Evolutionary conservation across 169 alveolate genomes (phyloP), one percentile per base, ranked within the genome.

Genomic region (Eimeria tenella): DNA sequence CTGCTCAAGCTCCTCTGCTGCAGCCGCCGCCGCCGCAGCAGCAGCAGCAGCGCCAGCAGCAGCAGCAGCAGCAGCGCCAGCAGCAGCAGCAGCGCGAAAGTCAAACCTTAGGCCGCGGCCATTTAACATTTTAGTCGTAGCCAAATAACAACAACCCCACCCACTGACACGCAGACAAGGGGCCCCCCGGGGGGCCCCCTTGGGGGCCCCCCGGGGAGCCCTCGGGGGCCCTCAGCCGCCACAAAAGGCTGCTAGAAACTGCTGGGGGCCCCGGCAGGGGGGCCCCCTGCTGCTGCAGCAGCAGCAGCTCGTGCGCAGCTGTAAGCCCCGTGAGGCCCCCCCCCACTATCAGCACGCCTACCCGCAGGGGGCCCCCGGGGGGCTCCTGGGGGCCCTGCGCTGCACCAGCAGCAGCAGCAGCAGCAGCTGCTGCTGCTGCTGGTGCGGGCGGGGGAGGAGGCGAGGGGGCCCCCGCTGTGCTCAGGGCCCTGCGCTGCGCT

Each of bases 261-360:
- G n/a, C n/a, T n/a, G 77, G 31, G 77, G 31, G 31, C 21, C 77
- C 49, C 82, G 21, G 55, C 56, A 4, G n/a, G 49, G 5, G 8
- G 13, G 82, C 86, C 42, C 60, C 86, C 4, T 7, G 60, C 19
- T 83, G 52, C 62, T 83, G 77, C 91, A 60, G 21, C 23, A 25
- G 62, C 77, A 58, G 91, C 77, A 60, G 62, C 52, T 62, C 56
- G 55, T 90, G 75, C 58, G 94, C 94, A 10, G 94, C 94, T 3
- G 94, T 74, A 19, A 90, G 89, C 31, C 94, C 94, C 11, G 94
- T 90, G 73, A 90, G 71, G n/a, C 94, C 94, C 4, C 68, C 94
- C 6, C 94, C 94, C n/a, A 90, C 94, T 3, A 90, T 58, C 65
- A 90, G 63, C 62, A 90, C 89, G 2, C 71, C 88, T 0, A 79